These are phyloP conservation scores for Aphanomyces euteiches DNA, from an alignment of 352 stramenopile species.

Conservation along the genomic window DNA sequence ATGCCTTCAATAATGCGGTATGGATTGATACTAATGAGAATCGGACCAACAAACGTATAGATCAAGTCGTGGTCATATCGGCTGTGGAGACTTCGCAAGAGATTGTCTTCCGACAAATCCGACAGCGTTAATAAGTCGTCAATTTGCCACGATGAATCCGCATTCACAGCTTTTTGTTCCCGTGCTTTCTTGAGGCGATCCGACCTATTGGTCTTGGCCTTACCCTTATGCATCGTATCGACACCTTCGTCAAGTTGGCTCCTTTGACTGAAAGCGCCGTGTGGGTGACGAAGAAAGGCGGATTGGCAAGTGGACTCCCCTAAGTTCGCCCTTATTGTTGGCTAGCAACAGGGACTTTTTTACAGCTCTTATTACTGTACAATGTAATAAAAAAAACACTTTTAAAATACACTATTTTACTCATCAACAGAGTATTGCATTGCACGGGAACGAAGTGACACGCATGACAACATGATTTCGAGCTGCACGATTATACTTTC, in stretches of 20 bases:
- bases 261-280: no score
- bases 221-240: slow-evolving; percentile 17
- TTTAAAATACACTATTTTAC: no score
- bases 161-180: slow-evolving; percentile 5
- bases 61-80: slow-evolving; percentile 92
- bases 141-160: slow-evolving; percentile 34
- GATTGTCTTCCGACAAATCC: slow-evolving; percentile 84
- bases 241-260: background rate
- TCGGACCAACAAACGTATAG: slow-evolving; percentile 91
- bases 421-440: no score
- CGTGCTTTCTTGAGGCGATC: slow-evolving; percentile 30
- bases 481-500: no score
- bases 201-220: slow-evolving; percentile 26
- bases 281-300: no score
- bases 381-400: no score
- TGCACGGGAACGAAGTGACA: no score
- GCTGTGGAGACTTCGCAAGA: slow-evolving; percentile 82
- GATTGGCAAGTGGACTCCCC: no score
- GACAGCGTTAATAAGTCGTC: slow-evolving; percentile 89
- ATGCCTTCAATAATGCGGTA: slow-evolving; percentile 73
- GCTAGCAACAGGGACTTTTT: no score
- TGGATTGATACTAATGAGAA: slow-evolving; percentile 90
- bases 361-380: no score
- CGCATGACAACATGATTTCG: no score
- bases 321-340: no score